phyloP scores from a whole-genome alignment of 108 stramenopile species.

The Aureococcus anophagefferens region DNA sequence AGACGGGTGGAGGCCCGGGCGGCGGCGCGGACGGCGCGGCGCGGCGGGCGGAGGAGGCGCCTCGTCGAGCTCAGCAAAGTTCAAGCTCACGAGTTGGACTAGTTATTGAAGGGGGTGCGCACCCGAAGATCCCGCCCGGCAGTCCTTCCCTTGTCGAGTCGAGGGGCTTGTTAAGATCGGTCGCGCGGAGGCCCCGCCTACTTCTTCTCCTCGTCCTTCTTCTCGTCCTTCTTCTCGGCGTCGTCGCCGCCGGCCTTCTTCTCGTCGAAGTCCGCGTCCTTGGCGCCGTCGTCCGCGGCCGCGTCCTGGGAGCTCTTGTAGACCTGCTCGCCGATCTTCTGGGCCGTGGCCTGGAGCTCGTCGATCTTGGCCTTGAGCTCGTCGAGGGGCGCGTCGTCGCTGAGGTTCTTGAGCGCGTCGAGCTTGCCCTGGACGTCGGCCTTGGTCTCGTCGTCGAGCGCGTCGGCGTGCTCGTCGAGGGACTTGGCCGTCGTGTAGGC shows the following conservation, averaged over 20 bases:
- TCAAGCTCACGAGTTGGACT: too few relatives aligned
- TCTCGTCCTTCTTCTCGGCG: constrained; percentile 13
- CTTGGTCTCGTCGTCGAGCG: constrained; percentile 85
- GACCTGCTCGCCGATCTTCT: constrained; percentile 57
- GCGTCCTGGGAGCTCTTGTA: constrained; percentile 32
- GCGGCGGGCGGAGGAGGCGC: too few relatives aligned
- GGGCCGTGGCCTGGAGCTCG: constrained; percentile 41
- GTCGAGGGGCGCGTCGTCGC: constrained; percentile 31
- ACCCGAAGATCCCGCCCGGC: too few relatives aligned
- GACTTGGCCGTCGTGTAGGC: constrained; percentile 72
- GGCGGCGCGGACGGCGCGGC: too few relatives aligned
- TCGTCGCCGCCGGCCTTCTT: too few relatives aligned
- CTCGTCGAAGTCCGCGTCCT: constrained; percentile 25
- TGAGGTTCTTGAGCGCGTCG: constrained; percentile 12
- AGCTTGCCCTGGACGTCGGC: constrained; percentile 54
- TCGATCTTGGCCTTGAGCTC: constrained; percentile 40
- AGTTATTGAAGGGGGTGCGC: too few relatives aligned
- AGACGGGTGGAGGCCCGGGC: too few relatives aligned
- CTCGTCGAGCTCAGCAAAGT: too few relatives aligned
- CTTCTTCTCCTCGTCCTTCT: neutral
- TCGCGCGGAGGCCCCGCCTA: too few relatives aligned
- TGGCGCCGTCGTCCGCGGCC: constrained; percentile 18
- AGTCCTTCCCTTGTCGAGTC: too few relatives aligned
- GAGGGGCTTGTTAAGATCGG: too few relatives aligned
- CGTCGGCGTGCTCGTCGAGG: constrained; percentile 78